These are phyloP conservation scores for Debaryomycetaceae sp. DNA, from an alignment of 1,139 yeast species.

Conservation along the genomic window DNA sequence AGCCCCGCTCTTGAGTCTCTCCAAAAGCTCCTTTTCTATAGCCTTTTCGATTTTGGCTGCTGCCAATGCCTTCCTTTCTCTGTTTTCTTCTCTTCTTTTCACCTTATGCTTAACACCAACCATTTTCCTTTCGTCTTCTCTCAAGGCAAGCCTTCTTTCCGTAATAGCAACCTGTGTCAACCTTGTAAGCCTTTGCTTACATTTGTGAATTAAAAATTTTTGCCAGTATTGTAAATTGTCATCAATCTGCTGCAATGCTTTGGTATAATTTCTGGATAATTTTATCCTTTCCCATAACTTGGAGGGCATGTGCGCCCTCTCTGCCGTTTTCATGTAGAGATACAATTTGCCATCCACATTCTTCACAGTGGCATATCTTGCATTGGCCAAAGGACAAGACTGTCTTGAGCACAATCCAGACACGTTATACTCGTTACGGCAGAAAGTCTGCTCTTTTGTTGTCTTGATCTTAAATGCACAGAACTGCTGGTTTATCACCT, in stretches of 20 bases:
- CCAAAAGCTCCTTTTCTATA: conserved; percentile 90
- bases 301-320: conserved; percentile 92
- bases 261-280: conserved; percentile 80
- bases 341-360: conserved; percentile 84
- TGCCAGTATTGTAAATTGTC: conserved; percentile 90
- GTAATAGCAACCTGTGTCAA: conserved; percentile 93
- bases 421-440: conserved; percentile 85
- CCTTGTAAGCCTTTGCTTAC: conserved; percentile 93
- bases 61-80: conserved; percentile 93
- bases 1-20: conserved; percentile 94
- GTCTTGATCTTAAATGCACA: conserved; percentile 85
- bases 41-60: conserved; percentile 97
- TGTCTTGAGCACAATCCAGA: conserved; percentile 89
- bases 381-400: conserved; percentile 94
- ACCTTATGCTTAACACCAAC: conserved; percentile 93
- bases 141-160: conserved; percentile 88
- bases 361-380: conserved; percentile 93
- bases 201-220: conserved; percentile 82
- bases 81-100: conserved; percentile 84
- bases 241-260: conserved; percentile 85
- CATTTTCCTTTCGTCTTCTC: conserved; percentile 88
- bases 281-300: conserved; percentile 93
- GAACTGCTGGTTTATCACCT: conserved; percentile 82
- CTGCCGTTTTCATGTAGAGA: conserved; percentile 94
- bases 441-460: conserved; percentile 75